Percentiles rank a stretch among this genome's conserved stretches.
Conservation (phyloP, 2,329 filamentous ascomycete species). For the Epichloe aotearoae region DNA sequence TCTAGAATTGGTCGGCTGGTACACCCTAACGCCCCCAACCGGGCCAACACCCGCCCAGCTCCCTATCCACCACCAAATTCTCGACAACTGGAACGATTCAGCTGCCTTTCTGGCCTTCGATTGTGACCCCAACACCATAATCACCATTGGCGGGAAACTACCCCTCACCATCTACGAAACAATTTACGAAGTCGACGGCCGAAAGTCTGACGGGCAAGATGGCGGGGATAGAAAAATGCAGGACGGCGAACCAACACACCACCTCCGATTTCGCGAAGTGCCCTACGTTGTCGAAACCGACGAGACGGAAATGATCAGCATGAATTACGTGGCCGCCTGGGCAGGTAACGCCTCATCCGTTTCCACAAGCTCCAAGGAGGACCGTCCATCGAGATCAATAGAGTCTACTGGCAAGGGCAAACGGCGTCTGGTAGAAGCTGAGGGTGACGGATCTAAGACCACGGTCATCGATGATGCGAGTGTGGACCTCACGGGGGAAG, state of each 20-base stretch:
- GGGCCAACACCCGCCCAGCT: slow-evolving; percentile 60
- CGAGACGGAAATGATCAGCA: slow-evolving; percentile 94
- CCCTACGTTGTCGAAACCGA: slow-evolving; percentile 84
- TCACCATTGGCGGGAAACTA: slow-evolving; percentile 60
- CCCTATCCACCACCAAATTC: slow-evolving; percentile 65
- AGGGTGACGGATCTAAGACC: slow-evolving; percentile 14
- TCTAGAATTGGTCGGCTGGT: slow-evolving; percentile 86
- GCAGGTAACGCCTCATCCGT: slow-evolving; percentile 50
- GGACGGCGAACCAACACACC: slow-evolving; percentile 42
- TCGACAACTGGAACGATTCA: slow-evolving; percentile 66
- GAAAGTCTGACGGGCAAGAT: slow-evolving; percentile 27
- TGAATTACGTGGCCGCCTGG: slow-evolving; percentile 81
- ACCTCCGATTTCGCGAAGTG: slow-evolving; percentile 68
- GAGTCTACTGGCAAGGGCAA: slow-evolving; percentile 40
- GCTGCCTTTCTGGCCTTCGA: slow-evolving; percentile 84
- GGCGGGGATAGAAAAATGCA: slow-evolving; percentile 61
- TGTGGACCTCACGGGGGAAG: slow-evolving; percentile 38
- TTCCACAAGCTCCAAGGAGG: slow-evolving; percentile 33
- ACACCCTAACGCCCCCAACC: slow-evolving; percentile 58
- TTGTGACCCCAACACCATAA: slow-evolving; percentile 41
- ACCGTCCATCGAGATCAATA: slow-evolving; percentile 27
- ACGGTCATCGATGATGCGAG: slow-evolving; percentile 23
- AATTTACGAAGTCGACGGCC: slow-evolving; percentile 57
- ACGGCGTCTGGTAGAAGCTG: slow-evolving; percentile 24
- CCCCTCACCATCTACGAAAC: slow-evolving; percentile 88